Evolutionary conservation across 2,329 filamentous ascomycete species (phyloP).

Genomic region (Raffaelea ambrosiae): DNA sequence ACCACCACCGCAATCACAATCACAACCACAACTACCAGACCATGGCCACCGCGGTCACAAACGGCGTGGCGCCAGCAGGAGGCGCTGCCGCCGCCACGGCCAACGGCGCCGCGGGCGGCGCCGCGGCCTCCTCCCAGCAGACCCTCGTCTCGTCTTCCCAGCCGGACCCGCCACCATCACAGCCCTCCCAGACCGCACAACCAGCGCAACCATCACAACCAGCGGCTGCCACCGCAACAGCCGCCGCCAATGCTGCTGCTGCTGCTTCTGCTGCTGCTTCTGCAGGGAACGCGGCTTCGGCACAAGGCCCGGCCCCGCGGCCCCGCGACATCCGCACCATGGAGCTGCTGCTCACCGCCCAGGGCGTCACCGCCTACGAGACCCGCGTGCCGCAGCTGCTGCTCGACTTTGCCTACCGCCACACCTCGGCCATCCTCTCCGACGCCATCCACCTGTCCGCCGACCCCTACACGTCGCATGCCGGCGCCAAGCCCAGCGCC

Average conservation of each 20-base stretch:
- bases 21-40: too few relatives aligned
- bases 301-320: conserved; percentile 4
- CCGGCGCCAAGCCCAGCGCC: conserved; percentile 42
- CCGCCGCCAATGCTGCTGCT: too few relatives aligned
- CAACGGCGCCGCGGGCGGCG: conserved; percentile 6
- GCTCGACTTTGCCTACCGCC: conserved; percentile 80
- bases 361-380: conserved; percentile 73
- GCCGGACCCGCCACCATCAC: conserved; percentile 9
- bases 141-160: neutral
- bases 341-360: conserved; percentile 69
- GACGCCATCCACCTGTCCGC: conserved; percentile 62
- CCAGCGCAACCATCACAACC: neutral
- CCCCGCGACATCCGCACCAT: conserved; percentile 70
- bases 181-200: conserved; percentile 5
- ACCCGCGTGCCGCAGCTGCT: conserved; percentile 74
- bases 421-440: conserved; percentile 62
- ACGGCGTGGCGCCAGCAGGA: conserved; percentile 36
- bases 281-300: too few relatives aligned
- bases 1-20: too few relatives aligned
- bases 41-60: conserved; percentile 29
- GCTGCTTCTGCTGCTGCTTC: too few relatives aligned
- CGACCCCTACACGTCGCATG: conserved; percentile 57
- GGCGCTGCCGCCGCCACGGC: conserved; percentile 3
- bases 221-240: conserved; percentile 10
- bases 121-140: neutral